A percentile compares a stretch with the other conserved stretches of the same genome.
Evolutionary conservation across 2,329 filamentous ascomycete genomes (phyloP).

Genomic region (Aspergillus candidus): DNA sequence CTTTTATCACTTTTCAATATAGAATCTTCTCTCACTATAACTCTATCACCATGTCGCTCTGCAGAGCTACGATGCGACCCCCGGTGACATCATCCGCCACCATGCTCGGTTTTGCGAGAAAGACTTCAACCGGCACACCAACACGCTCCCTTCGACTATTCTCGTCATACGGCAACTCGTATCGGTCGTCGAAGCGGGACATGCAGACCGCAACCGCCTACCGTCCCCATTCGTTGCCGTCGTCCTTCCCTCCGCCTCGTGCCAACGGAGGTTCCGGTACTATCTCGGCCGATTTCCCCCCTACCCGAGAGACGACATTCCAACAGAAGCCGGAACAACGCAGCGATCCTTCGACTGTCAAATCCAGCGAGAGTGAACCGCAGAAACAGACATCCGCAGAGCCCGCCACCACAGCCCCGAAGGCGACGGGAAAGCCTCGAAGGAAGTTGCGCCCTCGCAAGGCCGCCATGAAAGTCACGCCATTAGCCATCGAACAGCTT

Average conservation of each 20-base stretch:
- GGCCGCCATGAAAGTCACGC: constrained; percentile 81
- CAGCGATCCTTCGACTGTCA: constrained; percentile 33
- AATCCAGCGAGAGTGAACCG: constrained; percentile 57
- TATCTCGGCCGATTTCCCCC: constrained; percentile 49
- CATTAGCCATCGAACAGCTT: constrained; percentile 72
- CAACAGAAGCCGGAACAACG: constrained; percentile 35
- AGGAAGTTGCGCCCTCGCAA: constrained; percentile 74
- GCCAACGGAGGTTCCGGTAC: constrained; percentile 55
- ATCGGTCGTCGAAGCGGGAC: constrained; percentile 51
- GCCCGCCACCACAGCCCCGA: constrained; percentile 30
- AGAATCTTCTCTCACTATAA: constrained; percentile 8
- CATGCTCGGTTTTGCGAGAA: constrained; percentile 33
- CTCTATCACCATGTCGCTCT: constrained; percentile 34
- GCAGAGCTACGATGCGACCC: constrained; percentile 28
- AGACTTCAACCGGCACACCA: constrained; percentile 35
- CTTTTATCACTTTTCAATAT: constrained; percentile 12
- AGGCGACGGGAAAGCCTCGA: constrained; percentile 49
- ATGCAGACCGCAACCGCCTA: constrained; percentile 63
- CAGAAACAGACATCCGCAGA: constrained; percentile 56
- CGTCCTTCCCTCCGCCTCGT: constrained; percentile 52
- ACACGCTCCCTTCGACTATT: constrained; percentile 41
- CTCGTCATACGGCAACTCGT: constrained; percentile 39
- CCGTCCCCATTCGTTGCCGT: constrained; percentile 53
- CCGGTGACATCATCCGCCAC: constrained; percentile 45
- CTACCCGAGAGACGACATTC: constrained; percentile 44